Evolutionary conservation across 225 moss, liverwort and hornwort species (phyloP), one percentile per base, ranked within the genome.

Genomic region (Physcomitrellopsis africana): DNA sequence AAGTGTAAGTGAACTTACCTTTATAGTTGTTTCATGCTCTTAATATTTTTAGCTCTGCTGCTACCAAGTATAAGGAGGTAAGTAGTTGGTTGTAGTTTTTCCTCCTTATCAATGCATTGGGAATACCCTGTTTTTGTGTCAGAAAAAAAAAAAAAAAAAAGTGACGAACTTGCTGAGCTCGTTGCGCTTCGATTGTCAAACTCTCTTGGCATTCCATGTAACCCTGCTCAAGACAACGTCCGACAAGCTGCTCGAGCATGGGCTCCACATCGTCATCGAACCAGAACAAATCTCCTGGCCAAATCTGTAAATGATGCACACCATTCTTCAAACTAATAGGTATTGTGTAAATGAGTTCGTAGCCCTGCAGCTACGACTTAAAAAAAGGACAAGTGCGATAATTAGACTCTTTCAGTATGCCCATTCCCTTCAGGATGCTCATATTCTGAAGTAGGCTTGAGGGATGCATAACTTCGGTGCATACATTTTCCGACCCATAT

Each of bases 171-270:
- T 88, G 67, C 68, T 83, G 81, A 60, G 65, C 69, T 61, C n/a
- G 78, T 44, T 73, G 82, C 0, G 66, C 72, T 54, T 88, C 82
- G 61, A 83, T 78, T 29, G 70, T 76, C 18, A 13, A 42, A 22
- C 5, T 23, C 32, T 85, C 88, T 71, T 83, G 88, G 57, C 73
- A 81, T 80, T 88, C 88, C 81, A 88, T 85, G 20, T 85, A 85
- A 19, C 88, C 85, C 0, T 85, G 85, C 29, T 85, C 85, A 19
- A 88, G 73, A 63, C 88, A 88, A 55, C 18, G 73, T 63, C 83
- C 88, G 47, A 88, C 85, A 42, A 88, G 16, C 0, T 85, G 85
- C 63, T 88, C 83, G 65, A 88, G 77, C 67, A 88, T 81, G 2
- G 83, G 73, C 63, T 85, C 88, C 20, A 88, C 85, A 0, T 88